These are phyloP conservation scores for Penicillium chermesinum DNA, from an alignment of 495 filamentous ascomycete species.

Conservation along the genomic window DNA sequence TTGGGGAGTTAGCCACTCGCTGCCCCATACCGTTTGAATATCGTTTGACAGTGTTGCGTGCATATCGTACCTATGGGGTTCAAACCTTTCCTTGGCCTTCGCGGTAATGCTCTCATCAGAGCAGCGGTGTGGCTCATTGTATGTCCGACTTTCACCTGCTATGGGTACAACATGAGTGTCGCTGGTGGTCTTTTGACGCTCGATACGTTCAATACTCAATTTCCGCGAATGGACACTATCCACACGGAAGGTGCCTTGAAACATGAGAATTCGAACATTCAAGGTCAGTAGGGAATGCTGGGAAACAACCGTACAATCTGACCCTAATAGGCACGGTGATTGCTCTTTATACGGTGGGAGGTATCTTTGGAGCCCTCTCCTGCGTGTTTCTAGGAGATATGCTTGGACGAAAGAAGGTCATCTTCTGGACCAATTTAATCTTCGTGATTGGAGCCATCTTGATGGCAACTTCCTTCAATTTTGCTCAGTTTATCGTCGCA, in stretches of 20 bases:
- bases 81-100: constrained; percentile 32
- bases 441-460: constrained; percentile 35
- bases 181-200: constrained; percentile 39
- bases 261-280: constrained; percentile 35
- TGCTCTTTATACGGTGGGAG: constrained; percentile 29
- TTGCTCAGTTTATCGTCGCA: constrained; percentile 39
- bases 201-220: constrained; percentile 38
- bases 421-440: constrained; percentile 24
- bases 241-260: constrained; percentile 29
- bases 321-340: constrained; percentile 23
- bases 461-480: constrained; percentile 35
- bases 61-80: constrained; percentile 13
- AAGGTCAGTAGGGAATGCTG: constrained; percentile 25
- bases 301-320: background rate
- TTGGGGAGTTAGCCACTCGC: too few species aligned
- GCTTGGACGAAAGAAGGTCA: constrained; percentile 26
- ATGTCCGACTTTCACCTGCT: constrained; percentile 44
- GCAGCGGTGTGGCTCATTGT: constrained; percentile 37
- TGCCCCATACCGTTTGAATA: too few species aligned
- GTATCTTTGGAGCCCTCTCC: constrained; percentile 27
- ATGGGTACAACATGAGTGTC: constrained; percentile 50
- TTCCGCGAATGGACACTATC: constrained; percentile 50
- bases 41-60: constrained; percentile 8
- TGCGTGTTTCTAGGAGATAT: constrained; percentile 28
- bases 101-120: constrained; percentile 29